A percentile compares a stretch with the other conserved stretches of the same genome.
phyloP scores from a whole-genome alignment of 768 basidiomycete species.

The Macrolepiota albuminosa region DNA sequence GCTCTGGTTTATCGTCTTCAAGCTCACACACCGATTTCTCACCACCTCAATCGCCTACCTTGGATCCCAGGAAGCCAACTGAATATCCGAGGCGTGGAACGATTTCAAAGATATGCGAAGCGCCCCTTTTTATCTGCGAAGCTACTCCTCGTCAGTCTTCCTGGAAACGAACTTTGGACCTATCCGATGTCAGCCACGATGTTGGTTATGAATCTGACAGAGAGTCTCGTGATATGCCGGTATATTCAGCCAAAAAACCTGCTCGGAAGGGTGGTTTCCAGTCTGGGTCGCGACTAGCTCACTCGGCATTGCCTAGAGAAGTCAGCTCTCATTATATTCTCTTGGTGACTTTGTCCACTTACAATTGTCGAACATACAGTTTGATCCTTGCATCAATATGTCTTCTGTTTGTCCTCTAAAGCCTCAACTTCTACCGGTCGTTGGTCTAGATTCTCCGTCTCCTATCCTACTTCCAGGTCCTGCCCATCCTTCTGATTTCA shows the following conservation, averaged over 20 bases:
- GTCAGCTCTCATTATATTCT: background rate
- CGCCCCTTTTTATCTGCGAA: background rate
- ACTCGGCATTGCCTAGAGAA: background rate
- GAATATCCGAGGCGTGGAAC: background rate
- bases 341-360: background rate
- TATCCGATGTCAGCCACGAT: slow-evolving; percentile 1
- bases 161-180: background rate
- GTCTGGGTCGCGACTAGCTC: background rate
- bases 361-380: background rate
- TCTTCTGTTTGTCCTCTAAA: background rate
- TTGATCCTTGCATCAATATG: background rate
- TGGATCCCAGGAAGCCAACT: background rate
- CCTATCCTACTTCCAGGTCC: slow-evolving; percentile 10
- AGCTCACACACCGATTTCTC: slow-evolving; percentile 16
- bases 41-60: slow-evolving; percentile 9
- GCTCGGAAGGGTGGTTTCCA: background rate
- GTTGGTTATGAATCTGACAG: slow-evolving; percentile 15
- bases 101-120: background rate
- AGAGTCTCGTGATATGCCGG: background rate
- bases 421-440: slow-evolving; percentile 5
- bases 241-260: background rate
- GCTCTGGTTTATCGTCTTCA: slow-evolving; percentile 8
- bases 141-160: slow-evolving; percentile 6
- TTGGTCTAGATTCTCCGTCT: slow-evolving; percentile 9
- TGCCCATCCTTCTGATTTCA: background rate